Conservation (phyloP, 139 green algal genomes). For the Tetradesmus lagerheimii region DNA sequence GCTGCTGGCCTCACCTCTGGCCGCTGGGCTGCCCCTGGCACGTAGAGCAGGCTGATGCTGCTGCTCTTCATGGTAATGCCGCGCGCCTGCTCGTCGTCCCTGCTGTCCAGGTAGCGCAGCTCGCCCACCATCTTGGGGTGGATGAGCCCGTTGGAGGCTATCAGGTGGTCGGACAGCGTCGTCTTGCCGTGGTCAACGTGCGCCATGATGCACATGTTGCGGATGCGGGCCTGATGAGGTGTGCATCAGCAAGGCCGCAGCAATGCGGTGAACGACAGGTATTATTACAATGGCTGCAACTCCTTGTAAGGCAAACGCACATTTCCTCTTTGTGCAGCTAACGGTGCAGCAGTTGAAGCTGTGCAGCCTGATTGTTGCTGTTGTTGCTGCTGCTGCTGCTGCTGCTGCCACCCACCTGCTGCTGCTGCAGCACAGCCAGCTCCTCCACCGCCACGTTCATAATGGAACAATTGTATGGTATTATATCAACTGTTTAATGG, state of each 20-base stretch:
- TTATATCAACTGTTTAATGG: background rate
- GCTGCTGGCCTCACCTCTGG: slow-evolving; percentile 58
- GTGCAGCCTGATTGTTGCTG: background rate
- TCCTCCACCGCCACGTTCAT: slow-evolving; percentile 53
- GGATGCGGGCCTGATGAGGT: slow-evolving; percentile 77
- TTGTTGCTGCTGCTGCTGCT: background rate
- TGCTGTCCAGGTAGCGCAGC: slow-evolving; percentile 94
- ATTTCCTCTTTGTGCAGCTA: background rate
- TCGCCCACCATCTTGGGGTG: slow-evolving; percentile 89
- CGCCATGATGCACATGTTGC: slow-evolving; percentile 98
- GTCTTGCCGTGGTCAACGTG: slow-evolving; percentile 99
- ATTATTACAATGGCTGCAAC: no score
- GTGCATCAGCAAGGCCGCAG: background rate
- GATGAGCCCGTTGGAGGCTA: slow-evolving; percentile 98
- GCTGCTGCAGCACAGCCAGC: slow-evolving; percentile 51
- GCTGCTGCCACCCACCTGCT: slow-evolving; percentile 49
- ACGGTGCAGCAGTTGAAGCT: background rate
- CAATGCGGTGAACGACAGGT: background rate
- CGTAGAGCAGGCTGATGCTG: slow-evolving; percentile 95
- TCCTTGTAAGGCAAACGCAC: background rate
- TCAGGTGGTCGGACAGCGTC: slow-evolving; percentile 96
- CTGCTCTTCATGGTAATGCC: slow-evolving; percentile 99
- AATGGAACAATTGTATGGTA: no score
- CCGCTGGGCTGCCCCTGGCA: slow-evolving; percentile 65
- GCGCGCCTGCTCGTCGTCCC: slow-evolving; percentile 95